Base-by-base conservation (phyloP, 2,329 filamentous ascomycete genomes). In the Microsporum audouinii region DNA sequence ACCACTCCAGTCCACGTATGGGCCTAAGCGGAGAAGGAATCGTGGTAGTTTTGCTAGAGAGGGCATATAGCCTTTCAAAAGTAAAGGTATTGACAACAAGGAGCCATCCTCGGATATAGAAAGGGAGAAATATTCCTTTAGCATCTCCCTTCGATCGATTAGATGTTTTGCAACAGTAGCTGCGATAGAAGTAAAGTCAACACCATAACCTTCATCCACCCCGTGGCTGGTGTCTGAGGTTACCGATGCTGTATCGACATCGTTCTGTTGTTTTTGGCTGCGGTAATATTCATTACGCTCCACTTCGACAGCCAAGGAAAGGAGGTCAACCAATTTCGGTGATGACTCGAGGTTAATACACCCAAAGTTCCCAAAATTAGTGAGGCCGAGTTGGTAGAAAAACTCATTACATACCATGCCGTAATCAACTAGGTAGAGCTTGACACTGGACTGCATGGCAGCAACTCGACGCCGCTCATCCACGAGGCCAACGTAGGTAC, bases 351-450 rank as follows among this genome's bases (percentile, higher is more conserved):
- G 90, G 8, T 83, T 84, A 62, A 99, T 91, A 27, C 80, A 74
- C 2, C 94, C 94, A 69, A 96, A 96, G 71, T 99, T 99, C 1
- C 88, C 90, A 74, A 99, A 99, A 70, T 99, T 91, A 0, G 91
- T 95, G 39, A 99, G 81, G 0, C 91, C 92, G 23, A 97, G 77
- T 75, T 99, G 94, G 76, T 99, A 99, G 72, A 97, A 95, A 72
- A 92, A 95, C 68, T 97, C 92, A 64, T 85, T 88, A 71, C 85
- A 88, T 0, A 88, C 78, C 71, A 92, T 85, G 8, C 91, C 94
- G 70, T 99, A 99, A 73, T 99, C 94, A 59, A 99, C 81, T 27
- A 99, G 82, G 72, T 88, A 96, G 5, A 99, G 82, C 71, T 91
- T 95, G 6, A 97, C 88, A 12, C 92, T 94, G 39, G 89, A 86